A percentile compares a stretch with the other conserved stretches of the same genome.
Conservation (phyloP, 306 rosid species). For the Casuarina equisetifolia region DNA sequence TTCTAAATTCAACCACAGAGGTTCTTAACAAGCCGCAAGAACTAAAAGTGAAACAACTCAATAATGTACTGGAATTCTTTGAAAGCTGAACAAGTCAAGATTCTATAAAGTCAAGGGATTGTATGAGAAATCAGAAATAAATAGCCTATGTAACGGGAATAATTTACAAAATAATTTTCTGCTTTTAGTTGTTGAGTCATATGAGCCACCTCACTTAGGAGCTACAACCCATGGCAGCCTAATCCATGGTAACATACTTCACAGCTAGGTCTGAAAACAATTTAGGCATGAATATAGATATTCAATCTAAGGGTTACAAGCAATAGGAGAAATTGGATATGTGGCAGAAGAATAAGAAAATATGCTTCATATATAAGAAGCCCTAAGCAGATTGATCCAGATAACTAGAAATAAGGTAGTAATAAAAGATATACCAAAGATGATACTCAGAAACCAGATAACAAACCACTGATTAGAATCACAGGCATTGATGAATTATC, state of each 20-base stretch:
- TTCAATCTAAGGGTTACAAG: background rate
- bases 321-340: background rate
- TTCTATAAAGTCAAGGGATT: background rate
- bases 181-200: too few relatives aligned
- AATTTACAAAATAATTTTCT: too few relatives aligned
- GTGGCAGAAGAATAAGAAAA: background rate
- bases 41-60: background rate
- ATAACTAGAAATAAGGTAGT: background rate
- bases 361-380: background rate
- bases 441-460: background rate
- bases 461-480: background rate
- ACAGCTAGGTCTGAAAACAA: background rate
- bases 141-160: background rate
- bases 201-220: background rate
- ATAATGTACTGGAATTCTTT: background rate
- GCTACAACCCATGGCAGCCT: background rate
- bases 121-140: background rate
- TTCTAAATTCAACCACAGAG: background rate
- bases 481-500: background rate
- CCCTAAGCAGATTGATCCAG: background rate
- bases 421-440: background rate
- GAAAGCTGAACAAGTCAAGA: background rate
- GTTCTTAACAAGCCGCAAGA: constrained; percentile 1
- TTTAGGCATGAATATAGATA: background rate
- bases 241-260: background rate